Conservation (phyloP, 306 rosid species). For the Luffa aegyptiaca region DNA sequence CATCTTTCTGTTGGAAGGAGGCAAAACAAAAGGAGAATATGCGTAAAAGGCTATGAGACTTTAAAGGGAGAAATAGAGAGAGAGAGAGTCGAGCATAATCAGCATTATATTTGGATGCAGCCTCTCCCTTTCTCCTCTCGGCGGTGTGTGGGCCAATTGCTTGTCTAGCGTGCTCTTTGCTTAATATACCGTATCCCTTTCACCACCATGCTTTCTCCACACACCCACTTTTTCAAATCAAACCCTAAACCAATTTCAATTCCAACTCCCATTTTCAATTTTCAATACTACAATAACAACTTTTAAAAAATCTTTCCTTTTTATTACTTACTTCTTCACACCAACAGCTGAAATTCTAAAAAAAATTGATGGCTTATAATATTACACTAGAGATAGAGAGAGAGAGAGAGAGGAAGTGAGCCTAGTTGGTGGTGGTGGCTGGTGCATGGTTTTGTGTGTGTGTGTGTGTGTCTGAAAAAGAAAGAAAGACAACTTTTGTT, state of each 20-base stretch:
- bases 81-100: neutral
- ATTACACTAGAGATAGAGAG: neutral
- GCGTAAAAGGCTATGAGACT: neutral
- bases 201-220: neutral
- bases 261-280: too few relatives aligned
- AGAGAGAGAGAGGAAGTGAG: neutral
- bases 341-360: too few relatives aligned
- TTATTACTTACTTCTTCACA: too few relatives aligned
- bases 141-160: conserved; percentile 50
- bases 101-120: neutral
- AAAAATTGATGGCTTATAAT: neutral
- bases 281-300: too few relatives aligned
- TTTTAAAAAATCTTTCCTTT: too few relatives aligned
- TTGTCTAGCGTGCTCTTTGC: conserved; percentile 83
- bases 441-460: conserved; percentile 1
- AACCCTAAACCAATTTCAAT: neutral
- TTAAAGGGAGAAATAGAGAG: neutral
- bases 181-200: neutral
- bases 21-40: neutral
- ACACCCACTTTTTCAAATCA: neutral
- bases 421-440: neutral
- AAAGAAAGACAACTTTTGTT: neutral
- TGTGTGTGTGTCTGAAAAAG: neutral
- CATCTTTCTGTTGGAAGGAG: neutral
- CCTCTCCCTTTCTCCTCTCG: neutral